Conservation (phyloP, 805 yeast species). For the Trichomonascus vanleenenianus region DNA sequence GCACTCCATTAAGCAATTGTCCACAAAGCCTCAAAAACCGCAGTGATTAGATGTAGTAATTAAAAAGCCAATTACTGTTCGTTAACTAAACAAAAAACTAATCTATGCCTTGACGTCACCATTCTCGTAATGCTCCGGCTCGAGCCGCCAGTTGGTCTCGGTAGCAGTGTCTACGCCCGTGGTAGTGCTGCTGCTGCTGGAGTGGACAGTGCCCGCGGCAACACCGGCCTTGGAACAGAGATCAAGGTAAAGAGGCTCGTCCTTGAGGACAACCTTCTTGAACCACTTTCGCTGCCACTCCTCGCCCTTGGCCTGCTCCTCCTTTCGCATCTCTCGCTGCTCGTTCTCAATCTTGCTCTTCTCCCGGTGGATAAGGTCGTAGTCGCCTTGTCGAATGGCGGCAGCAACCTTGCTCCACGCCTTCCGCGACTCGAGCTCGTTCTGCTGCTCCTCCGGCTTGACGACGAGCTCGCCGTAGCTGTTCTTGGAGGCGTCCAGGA, state of each 20-base stretch:
- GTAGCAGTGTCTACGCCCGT: conserved; percentile 2
- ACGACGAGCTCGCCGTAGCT: conserved; percentile 54
- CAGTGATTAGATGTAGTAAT: too few relatives aligned
- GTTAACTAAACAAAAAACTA: too few relatives aligned
- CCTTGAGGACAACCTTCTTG: conserved; percentile 25
- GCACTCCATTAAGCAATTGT: too few relatives aligned
- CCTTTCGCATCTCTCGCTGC: conserved; percentile 74
- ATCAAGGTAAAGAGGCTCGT: conserved; percentile 13
- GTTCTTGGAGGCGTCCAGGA: conserved; percentile 28
- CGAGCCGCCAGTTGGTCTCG: conserved; percentile 22
- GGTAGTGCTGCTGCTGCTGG: conserved; percentile 3
- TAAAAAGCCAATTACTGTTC: too few relatives aligned
- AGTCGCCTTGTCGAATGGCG: conserved; percentile 72
- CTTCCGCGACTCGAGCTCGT: conserved; percentile 70
- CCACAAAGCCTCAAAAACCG: too few relatives aligned
- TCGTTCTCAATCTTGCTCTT: conserved; percentile 74
- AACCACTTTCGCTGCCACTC: conserved; percentile 85
- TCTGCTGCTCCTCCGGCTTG: conserved; percentile 76
- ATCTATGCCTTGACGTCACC: conserved; percentile 16
- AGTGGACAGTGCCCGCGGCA: conserved; percentile 15
- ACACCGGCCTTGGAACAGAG: conserved; percentile 15
- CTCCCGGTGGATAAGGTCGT: conserved; percentile 62
- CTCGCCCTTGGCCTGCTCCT: conserved; percentile 56
- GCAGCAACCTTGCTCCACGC: conserved; percentile 90
- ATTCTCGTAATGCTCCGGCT: conserved; percentile 13